Conservation (phyloP, 495 filamentous ascomycete genomes). For the Xylaria nigripes region DNA sequence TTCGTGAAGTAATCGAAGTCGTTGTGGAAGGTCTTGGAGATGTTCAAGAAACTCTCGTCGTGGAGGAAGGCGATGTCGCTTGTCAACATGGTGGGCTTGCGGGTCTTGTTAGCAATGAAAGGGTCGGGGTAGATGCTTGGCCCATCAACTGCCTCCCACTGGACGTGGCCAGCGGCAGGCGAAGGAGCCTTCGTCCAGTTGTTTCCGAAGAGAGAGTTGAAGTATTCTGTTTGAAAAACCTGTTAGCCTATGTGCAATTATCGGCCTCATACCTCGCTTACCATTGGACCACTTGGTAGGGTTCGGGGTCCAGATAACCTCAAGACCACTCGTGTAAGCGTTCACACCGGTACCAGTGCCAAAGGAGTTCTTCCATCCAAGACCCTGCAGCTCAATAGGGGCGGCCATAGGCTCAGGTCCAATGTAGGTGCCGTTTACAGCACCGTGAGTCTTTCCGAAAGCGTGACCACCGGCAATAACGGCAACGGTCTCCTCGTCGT, state of each 20-base stretch:
- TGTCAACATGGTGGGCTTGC: constrained; percentile 50
- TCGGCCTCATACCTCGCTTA: constrained; percentile 17
- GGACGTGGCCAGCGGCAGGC: constrained; percentile 50
- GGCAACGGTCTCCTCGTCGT: constrained; percentile 54
- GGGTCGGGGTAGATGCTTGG: constrained; percentile 49
- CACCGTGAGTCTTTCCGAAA: constrained; percentile 57
- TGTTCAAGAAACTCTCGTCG: constrained; percentile 53
- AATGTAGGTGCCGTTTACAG: constrained; percentile 39
- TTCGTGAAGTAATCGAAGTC: constrained; percentile 47
- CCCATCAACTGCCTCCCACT: constrained; percentile 49
- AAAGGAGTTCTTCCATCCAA: constrained; percentile 48
- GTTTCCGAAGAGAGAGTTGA: constrained; percentile 53
- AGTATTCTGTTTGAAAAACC: constrained; percentile 6
- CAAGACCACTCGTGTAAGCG: constrained; percentile 50
- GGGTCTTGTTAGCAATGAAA: constrained; percentile 46
- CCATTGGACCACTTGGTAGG: constrained; percentile 50
- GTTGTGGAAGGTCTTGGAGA: constrained; percentile 46
- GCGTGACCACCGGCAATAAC: constrained; percentile 54
- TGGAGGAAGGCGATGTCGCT: constrained; percentile 50
- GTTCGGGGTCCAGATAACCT: constrained; percentile 53
- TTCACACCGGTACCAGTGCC: constrained; percentile 44
- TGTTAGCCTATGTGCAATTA: neutral
- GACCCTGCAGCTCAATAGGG: constrained; percentile 42
- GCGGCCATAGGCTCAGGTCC: constrained; percentile 46
- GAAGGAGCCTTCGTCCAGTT: constrained; percentile 52